Percentiles rank a stretch among this genome's conserved stretches.
These are phyloP conservation scores for Pulveroboletus sp. DNA, from an alignment of 768 basidiomycete genomes.

Conservation along the genomic window DNA sequence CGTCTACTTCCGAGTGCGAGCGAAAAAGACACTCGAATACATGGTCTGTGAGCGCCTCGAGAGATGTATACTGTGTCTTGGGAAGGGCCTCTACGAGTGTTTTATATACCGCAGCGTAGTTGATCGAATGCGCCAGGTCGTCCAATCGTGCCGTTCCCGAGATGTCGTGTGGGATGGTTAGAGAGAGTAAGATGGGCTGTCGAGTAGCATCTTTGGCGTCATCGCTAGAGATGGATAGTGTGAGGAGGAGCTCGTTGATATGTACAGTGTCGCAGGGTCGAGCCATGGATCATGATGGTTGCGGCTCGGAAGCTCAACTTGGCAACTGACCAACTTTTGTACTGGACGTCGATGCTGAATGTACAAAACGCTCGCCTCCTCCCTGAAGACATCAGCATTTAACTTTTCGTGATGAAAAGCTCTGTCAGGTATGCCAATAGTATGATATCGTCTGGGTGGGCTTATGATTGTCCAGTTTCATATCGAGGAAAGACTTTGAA, in stretches of 20 bases:
- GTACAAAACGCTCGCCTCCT: no score
- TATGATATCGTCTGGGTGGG: no score
- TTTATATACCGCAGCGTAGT: conserved; percentile 50
- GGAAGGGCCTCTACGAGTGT: conserved; percentile 26
- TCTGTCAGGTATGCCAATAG: no score
- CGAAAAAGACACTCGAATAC: conserved; percentile 40
- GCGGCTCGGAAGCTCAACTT: no score
- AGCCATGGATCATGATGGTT: neutral
- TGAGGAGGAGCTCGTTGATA: conserved; percentile 48
- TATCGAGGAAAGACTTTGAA: no score
- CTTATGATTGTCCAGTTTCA: no score
- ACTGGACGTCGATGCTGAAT: no score
- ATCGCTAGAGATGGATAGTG: conserved; percentile 34
- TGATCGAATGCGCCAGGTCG: conserved; percentile 55
- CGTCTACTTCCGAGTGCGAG: conserved; percentile 31
- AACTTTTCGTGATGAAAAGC: no score
- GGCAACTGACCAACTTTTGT: no score
- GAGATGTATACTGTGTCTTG: conserved; percentile 33
- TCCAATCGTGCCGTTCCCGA: conserved; percentile 48
- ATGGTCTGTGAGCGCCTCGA: conserved; percentile 46
- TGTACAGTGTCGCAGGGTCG: conserved; percentile 34
- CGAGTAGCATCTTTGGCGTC: conserved; percentile 30
- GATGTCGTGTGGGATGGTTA: conserved; percentile 52
- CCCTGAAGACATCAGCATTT: no score
- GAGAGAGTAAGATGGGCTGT: conserved; percentile 54